Evolutionary conservation across 345 rosid species (phyloP), one percentile per base, ranked within the genome.

Genomic region (Populus davidiana): DNA sequence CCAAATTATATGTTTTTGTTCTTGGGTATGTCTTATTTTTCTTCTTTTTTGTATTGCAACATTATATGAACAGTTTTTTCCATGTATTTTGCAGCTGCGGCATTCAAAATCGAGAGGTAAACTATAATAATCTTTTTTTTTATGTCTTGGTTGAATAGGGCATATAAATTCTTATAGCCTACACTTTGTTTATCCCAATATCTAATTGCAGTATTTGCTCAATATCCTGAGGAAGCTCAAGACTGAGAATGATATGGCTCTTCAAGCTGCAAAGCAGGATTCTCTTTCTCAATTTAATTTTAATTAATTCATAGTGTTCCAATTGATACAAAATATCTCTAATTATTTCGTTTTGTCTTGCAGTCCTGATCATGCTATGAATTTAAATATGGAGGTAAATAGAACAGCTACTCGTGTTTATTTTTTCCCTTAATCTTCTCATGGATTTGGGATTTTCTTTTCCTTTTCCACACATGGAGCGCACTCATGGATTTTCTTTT

Each of bases 201-300:
- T 6, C 36, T 25, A 29, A 25, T 29, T 73, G 69, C 81, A 81
- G 84, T 36, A 81, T 78, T 74, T 81, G 73, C 79, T 77, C 33
- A 70, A 14, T 38, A 78, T 52, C 61, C 78, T 81, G 2, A 74
- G 78, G 75, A 74, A 78, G 11, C 84, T 81, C 72, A 77, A 64
- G 72, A 29, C 69, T 8, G 81, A 81, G 39, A 73, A 66, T 70
- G 81, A 81, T 36, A 49, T 77, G 54, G 84, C 78, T 20, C 36
- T 81, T 77, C 84, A 81, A 78, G 78, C 75, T 63, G 72, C 84
- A 63, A 81, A 69, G 84, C 78, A 68, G 13, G 64, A 21, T n/a
- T 61, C 35, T 62, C 18, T 16, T 23, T 14, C 20, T 33, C 6
- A 6, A 35, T 5, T 20, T 31, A 14, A 17, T 39, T 14, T 73